Conservation (phyloP, 345 rosid genomes). For the Sonneratia caseolaris region DNA sequence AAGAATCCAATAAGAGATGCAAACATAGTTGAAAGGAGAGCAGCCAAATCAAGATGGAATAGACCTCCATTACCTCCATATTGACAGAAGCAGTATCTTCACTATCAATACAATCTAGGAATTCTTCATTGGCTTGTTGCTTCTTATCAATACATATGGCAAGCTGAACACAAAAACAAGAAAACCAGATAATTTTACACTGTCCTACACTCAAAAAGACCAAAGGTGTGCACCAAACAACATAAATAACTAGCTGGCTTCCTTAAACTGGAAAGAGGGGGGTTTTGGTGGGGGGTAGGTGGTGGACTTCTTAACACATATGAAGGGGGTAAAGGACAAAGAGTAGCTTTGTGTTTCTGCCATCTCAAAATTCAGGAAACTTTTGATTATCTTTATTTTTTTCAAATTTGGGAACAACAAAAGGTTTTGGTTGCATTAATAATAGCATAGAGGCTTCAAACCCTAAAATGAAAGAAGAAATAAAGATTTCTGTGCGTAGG, state of each 20-base stretch:
- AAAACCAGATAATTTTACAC: slow-evolving; percentile 8
- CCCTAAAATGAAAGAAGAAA: background rate
- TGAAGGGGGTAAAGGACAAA: too few species aligned
- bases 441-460: background rate
- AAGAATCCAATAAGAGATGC: slow-evolving; percentile 1
- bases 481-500: background rate
- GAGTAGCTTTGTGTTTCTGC: too few species aligned
- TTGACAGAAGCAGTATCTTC: slow-evolving; percentile 31
- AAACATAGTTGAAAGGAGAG: background rate
- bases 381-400: too few species aligned
- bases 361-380: too few species aligned
- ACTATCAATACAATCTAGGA: slow-evolving; percentile 70
- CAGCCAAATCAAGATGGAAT: background rate
- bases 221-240: background rate
- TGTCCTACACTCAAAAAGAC: background rate
- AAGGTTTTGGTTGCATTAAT: background rate
- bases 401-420: too few species aligned
- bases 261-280: background rate
- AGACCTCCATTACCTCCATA: slow-evolving; percentile 23
- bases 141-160: slow-evolving; percentile 90
- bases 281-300: too few species aligned
- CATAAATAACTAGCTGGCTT: background rate
- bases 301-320: too few species aligned
- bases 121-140: slow-evolving; percentile 71
- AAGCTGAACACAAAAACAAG: slow-evolving; percentile 42